Base-by-base conservation (phyloP, 495 filamentous ascomycete species). In the Pseudotulostoma volvatum region DNA sequence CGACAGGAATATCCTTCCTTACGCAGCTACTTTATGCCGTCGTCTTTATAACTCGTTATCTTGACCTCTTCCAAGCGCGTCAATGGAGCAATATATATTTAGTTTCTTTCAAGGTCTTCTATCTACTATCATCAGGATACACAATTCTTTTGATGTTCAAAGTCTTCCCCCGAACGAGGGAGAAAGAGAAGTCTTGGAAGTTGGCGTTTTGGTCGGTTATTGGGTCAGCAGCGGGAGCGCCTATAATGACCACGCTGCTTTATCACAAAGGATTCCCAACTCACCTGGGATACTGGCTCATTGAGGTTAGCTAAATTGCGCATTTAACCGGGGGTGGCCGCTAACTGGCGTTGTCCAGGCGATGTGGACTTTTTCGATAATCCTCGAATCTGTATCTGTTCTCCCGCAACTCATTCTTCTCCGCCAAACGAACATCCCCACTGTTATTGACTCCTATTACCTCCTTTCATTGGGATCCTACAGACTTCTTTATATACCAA, bases 391-490 rank as follows among this genome's bases (percentile, higher is more conserved):
- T 17, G 71, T 93, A 34, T 84, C 78, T 54, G 75, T 96, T 8
- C 71, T 96, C 11, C 92, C 92, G 0, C 90, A 97, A 49, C 74
- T 96, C 0, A 68, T 94, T 9, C 74, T 96, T 17, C 75, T 96
- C 17, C 81, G 90, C 33, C 85, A 96, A 53, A 96, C 90, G 15
- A 84, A 77, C 21, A 85, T 95, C 2, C 92, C 90, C 2, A 96
- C 92, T 8, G 90, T 93, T 28, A 87, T 97, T 59, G 84, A 93
- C 50, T 90, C 83, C 5, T 93, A 81, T 60, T 97, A 97, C 57
- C 78, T 96, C 33, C 61, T 88, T 19, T 74, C 84, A 4, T 69
- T 96, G 1, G 92, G 92, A 20, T 77, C 79, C 9, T 97, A 96
- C 66, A 81, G 90, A 38, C 80, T 64, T 28, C 70, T 96, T 37